These are phyloP conservation scores for Tuctoria greenei DNA, from an alignment of 176 grass and related monocot species.

Conservation along the genomic window DNA sequence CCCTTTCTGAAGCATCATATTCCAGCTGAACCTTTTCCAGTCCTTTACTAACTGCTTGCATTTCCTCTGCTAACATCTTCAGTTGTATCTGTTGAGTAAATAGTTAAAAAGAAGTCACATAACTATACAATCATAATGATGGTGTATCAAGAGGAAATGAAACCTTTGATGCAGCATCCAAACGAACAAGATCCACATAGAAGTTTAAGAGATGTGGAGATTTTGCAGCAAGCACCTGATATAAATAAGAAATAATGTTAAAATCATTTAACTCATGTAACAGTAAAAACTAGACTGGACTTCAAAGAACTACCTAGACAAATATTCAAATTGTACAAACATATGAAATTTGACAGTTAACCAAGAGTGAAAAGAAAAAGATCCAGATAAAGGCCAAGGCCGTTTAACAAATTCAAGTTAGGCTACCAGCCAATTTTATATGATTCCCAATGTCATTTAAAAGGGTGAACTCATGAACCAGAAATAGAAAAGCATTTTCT, in stretches of 20 bases:
- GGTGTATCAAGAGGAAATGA: conserved; percentile 31
- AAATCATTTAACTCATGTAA: conserved; percentile 16
- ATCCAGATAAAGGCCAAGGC: background rate
- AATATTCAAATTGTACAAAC: conserved; percentile 8
- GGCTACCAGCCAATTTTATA: conserved; percentile 7
- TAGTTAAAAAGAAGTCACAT: conserved; percentile 25
- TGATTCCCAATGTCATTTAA: background rate
- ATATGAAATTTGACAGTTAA: background rate
- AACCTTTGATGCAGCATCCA: conserved; percentile 98
- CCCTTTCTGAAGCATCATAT: conserved; percentile 89
- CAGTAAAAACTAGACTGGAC: conserved; percentile 20
- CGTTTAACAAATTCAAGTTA: conserved; percentile 8
- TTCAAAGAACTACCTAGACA: background rate
- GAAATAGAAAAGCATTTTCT: background rate
- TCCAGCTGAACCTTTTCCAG: conserved; percentile 86
- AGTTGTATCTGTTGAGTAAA: conserved; percentile 80
- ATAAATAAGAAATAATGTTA: conserved; percentile 16
- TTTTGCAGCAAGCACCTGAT: conserved; percentile 82
- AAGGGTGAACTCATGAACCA: conserved; percentile 6
- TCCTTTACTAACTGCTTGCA: conserved; percentile 95
- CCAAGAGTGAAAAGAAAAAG: background rate
- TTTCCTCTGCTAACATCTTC: conserved; percentile 98
- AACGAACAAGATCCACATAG: conserved; percentile 74
- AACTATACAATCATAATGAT: conserved; percentile 20
- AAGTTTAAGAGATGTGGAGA: conserved; percentile 83